Conservation (phyloP, 345 rosid species). For the Corymbia maculata region DNA sequence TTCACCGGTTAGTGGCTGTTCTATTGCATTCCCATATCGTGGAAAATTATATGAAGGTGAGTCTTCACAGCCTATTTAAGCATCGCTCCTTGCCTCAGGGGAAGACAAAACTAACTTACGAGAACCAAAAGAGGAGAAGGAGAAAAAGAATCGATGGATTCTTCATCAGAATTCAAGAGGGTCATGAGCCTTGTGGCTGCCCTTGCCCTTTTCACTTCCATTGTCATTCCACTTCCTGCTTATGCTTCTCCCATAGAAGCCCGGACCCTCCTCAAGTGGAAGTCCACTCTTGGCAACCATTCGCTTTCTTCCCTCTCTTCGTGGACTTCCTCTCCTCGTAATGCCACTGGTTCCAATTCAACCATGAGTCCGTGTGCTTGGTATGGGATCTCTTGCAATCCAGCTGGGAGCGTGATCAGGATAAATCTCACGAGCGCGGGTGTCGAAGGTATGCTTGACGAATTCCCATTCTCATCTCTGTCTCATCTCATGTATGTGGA, state of each 20-base stretch:
- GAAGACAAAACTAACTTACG: not conserved
- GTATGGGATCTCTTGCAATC: slow-evolving; percentile 9
- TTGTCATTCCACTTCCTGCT: too few species aligned
- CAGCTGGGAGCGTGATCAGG: not conserved
- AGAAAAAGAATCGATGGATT: not conserved
- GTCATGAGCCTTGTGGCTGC: too few species aligned
- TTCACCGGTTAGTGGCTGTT: rapidly evolving
- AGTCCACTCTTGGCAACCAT: slow-evolving; percentile 1
- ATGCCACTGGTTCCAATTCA: not conserved
- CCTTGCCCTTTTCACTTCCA: too few species aligned
- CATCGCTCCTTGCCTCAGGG: not conserved
- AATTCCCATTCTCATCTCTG: slow-evolving; percentile 8
- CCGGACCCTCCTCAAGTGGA: too few species aligned
- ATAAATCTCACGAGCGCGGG: slow-evolving; percentile 6
- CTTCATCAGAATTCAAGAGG: not conserved
- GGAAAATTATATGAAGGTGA: not conserved
- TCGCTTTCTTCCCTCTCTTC: not conserved
- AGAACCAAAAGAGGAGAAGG: not conserved
- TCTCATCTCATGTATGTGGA: slow-evolving; percentile 6
- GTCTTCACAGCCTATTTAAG: not conserved
- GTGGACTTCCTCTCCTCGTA: not conserved
- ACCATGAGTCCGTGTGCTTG: not conserved
- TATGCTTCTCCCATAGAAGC: too few species aligned
- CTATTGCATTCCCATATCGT: not conserved
- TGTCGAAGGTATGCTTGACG: slow-evolving; percentile 6